Conservation (phyloP, 331 rosid species). For the Acacia concinna region DNA sequence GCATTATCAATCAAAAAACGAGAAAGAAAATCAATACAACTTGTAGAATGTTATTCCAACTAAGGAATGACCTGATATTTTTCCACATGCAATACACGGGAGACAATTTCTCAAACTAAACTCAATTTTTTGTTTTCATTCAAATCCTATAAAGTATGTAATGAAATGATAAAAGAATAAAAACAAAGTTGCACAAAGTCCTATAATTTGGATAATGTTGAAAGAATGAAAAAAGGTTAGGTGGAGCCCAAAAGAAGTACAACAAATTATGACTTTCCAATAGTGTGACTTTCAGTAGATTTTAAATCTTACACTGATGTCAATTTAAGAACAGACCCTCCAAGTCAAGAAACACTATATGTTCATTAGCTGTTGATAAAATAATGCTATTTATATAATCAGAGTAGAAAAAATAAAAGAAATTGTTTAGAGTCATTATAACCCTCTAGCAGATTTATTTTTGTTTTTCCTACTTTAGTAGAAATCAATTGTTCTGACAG, state of each 20-base stretch:
- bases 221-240: background rate
- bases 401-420: constrained; percentile 3
- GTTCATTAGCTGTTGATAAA: constrained; percentile 25
- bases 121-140: background rate
- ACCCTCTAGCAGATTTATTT: constrained; percentile 17
- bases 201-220: background rate
- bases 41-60: constrained; percentile 27
- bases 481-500: constrained; percentile 34
- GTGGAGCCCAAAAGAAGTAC: background rate
- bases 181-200: background rate
- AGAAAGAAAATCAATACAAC: constrained; percentile 1
- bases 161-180: background rate
- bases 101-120: background rate
- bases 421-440: background rate
- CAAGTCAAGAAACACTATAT: constrained; percentile 2
- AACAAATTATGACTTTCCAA: background rate
- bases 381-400: background rate
- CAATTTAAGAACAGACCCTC: constrained; percentile 20
- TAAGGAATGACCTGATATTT: background rate
- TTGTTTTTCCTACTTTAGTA: constrained; percentile 5
- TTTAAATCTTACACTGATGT: background rate
- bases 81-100: background rate
- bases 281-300: background rate
- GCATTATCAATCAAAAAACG: constrained; percentile 13
- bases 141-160: background rate